Evolutionary conservation across 176 grass and related monocot species (phyloP), one percentile per base, ranked within the genome.

Genomic region (Carex myosuroides): DNA sequence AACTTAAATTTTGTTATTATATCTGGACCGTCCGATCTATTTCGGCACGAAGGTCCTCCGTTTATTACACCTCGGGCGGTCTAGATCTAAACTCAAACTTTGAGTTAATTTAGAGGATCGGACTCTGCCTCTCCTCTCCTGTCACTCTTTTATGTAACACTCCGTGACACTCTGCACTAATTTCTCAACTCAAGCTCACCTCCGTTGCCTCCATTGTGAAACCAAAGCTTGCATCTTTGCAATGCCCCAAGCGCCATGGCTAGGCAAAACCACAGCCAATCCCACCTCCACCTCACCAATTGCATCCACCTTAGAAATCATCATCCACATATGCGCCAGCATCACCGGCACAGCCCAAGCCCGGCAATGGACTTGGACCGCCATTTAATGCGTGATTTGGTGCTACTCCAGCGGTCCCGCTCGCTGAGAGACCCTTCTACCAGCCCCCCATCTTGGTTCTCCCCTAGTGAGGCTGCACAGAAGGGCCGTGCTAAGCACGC

Each of bases 381-480:
- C 11, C 84, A 90, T 84, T 91, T 98, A 9, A 95, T 93, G 88
- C 91, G 93, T 8, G 96, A 98, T 83, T 89, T 98, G 52, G 81
- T 94, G 58, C 80, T 90, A 50, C 92, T 98, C 14, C 96, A 98
- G 86, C 88, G 90, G 79, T 95, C 93, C 48, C 86, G 85, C 3
- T 89, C 89, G 16, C 91, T 98, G 11, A 88, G 93, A 21, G 96
- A 98, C 85, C 96, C 96, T 18, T 98, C 93, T 70, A 95, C 96
- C 13, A 92, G 91, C 44, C 96, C 92, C 84, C 90, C 93, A 60
- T 90, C 92, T 79, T 88, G 87, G 87, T 94, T 90, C 17, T 82
- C 83, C 3, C 89, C 92, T 71, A 88, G 68, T 84, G 92, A 91
- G 77, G 87, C 89, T 29, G 92, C 92, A 5, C 85, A 94, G 81